Conservation (phyloP, 768 basidiomycete species). For the Psilocybe subaeruginosa region DNA sequence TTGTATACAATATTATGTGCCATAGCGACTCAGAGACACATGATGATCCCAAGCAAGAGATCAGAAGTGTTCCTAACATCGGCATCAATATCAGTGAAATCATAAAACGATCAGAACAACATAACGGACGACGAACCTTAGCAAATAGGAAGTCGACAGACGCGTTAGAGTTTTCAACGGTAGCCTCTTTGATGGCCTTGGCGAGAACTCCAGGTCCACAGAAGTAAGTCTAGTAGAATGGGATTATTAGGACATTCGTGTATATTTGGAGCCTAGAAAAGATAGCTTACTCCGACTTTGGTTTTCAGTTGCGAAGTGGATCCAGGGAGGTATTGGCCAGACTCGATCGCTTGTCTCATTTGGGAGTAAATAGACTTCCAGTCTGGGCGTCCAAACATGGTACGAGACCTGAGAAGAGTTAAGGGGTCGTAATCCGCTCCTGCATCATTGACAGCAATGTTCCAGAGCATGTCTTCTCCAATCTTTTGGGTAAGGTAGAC, state of each 20-base stretch:
- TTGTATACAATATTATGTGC: slow-evolving; percentile 14
- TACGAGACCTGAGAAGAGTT: slow-evolving; percentile 85
- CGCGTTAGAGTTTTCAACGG: slow-evolving; percentile 53
- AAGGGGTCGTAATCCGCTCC: slow-evolving; percentile 88
- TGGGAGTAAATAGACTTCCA: slow-evolving; percentile 82
- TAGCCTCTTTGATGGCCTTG: slow-evolving; percentile 76
- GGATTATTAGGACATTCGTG: slow-evolving; percentile 5
- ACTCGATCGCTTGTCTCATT: slow-evolving; percentile 79
- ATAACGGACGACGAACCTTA: slow-evolving; percentile 50
- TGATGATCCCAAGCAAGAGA: slow-evolving; percentile 6
- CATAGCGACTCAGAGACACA: slow-evolving; percentile 14
- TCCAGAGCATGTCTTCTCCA: slow-evolving; percentile 86
- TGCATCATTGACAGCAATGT: slow-evolving; percentile 86
- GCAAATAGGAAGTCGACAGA: slow-evolving; percentile 78
- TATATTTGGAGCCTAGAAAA: slow-evolving; percentile 1
- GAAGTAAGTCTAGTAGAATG: slow-evolving; percentile 72
- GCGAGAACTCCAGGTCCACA: slow-evolving; percentile 82
- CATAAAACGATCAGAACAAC: neutral
- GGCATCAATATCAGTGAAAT: neutral
- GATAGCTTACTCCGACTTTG: slow-evolving; percentile 72
- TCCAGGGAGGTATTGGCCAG: slow-evolving; percentile 81
- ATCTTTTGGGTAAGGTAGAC: slow-evolving; percentile 90
- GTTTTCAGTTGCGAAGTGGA: slow-evolving; percentile 79
- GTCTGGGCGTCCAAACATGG: slow-evolving; percentile 91
- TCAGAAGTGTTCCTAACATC: slow-evolving; percentile 62